Evolutionary conservation across 257 asterid species (phyloP), one percentile per base, ranked within the genome.

Genomic region (Misopates orontium): DNA sequence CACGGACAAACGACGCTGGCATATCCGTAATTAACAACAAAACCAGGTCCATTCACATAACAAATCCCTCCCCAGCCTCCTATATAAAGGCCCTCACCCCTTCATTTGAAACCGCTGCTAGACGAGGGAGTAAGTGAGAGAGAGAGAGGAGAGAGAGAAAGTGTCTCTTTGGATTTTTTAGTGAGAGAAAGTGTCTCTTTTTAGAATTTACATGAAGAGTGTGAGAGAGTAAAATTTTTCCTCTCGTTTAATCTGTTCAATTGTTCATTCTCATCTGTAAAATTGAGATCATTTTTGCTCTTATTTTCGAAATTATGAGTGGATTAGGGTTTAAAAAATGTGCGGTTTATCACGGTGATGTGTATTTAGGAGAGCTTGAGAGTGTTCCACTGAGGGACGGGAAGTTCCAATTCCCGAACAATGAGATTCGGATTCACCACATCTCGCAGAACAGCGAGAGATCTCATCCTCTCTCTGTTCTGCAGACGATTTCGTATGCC

Each of bases 281-380:
- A 56, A 58, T 62, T 66, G 62, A 17, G 54, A 52, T 56, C 22
- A 1, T 45, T 60, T 23, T 10, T 20, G 24, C 3, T 54, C 52
- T 39, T 11, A 24, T 67, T 64, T 41, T 50, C 54, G 41, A 50
- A 71, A 66, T 44, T 16, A 92, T 92, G 97, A 84, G 91, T 72
- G 82, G 84, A 77, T 85, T 94, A 94, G 99, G 97, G 95, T 83
- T 88, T 75, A 90, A 79, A n/a, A n/a, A n/a, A 80, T 78, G 87
- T 53, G 80, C 75, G 75, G 95, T 94, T 73, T 86, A 76, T 76
- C 85, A 83, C 23, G 95, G 96, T 1, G 96, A 90, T 50, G 72
- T 49, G 55, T 72, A 79, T 77, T 70, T 94, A 71, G 97, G 99
- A 76, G 99, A 86, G 23, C 64, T 94, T 75, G 93, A 90, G 17